phyloP scores from a whole-genome alignment of 441 rosid genomes.

The Jatropha multifida region DNA sequence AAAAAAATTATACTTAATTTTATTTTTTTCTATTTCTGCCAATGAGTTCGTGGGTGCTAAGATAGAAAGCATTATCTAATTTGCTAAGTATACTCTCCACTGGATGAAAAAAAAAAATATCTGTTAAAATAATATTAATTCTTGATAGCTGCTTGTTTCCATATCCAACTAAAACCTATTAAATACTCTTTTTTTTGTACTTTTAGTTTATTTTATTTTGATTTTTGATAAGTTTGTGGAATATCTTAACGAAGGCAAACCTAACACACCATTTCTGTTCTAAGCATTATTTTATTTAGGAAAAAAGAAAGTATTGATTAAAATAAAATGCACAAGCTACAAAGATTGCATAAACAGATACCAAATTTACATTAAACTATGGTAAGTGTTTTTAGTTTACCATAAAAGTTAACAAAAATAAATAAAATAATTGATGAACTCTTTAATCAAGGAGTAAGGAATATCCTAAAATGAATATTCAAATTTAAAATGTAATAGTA shows the following conservation, averaged over 20 bases:
- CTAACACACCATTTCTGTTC: slow-evolving; percentile 4
- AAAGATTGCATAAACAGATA: background rate
- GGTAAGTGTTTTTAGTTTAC: background rate
- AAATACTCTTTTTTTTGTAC: background rate
- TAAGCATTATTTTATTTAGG: background rate
- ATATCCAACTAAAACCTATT: background rate
- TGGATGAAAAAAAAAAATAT: too few relatives aligned
- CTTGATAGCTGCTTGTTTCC: background rate
- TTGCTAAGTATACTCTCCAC: too few relatives aligned
- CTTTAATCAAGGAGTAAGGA: background rate
- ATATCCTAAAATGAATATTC: too few relatives aligned
- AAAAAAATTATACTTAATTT: too few relatives aligned
- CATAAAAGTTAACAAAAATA: background rate
- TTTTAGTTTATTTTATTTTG: background rate
- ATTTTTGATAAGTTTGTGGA: background rate
- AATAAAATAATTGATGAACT: slow-evolving; percentile 9
- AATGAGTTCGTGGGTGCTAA: too few relatives aligned
- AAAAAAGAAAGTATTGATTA: background rate
- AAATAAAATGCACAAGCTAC: background rate
- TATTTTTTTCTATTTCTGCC: too few relatives aligned
- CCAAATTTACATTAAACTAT: background rate
- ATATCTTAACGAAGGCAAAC: slow-evolving; percentile 14
- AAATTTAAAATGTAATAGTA: background rate
- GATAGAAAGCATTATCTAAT: too few relatives aligned
- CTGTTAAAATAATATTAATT: background rate